Conservation (phyloP, 306 rosid genomes). For the Herpetospermum pedunculosum region DNA sequence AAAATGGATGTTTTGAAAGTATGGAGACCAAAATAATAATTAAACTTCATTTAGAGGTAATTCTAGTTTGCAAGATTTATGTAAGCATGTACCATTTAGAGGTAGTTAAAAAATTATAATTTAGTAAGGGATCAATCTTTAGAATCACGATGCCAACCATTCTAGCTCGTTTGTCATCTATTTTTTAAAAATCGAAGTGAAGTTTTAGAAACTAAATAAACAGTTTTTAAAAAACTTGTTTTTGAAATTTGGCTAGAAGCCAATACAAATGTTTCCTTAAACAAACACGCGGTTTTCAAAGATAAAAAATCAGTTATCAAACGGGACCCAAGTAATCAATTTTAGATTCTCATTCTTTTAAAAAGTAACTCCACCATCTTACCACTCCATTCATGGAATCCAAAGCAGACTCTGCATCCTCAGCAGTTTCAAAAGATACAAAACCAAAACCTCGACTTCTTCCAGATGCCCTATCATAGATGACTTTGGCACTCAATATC, state of each 20-base stretch:
- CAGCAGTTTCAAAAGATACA: constrained; percentile 61
- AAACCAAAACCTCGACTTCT: constrained; percentile 86
- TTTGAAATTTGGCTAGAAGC: no score
- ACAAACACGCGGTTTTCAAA: no score
- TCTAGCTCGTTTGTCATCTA: no score
- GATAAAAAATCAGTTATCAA: no score
- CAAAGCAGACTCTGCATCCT: constrained; percentile 48
- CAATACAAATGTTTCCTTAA: no score
- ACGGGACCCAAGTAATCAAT: background rate
- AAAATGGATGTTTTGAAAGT: no score
- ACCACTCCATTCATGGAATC: constrained; percentile 76
- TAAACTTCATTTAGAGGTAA: no score
- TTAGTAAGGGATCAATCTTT: background rate
- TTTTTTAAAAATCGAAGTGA: no score
- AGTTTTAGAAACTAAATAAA: no score
- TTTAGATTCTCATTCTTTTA: background rate
- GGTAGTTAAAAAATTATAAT: background rate
- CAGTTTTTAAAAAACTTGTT: no score
- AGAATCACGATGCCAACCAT: background rate
- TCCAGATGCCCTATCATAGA: constrained; percentile 64
- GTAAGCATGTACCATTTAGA: background rate
- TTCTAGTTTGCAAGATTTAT: background rate
- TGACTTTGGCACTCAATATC: constrained; percentile 68
- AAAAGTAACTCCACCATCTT: constrained; percentile 21
- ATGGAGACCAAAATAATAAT: no score